These are phyloP conservation scores for Tricholoma furcatifolium DNA, from an alignment of 768 basidiomycete genomes.

Conservation along the genomic window DNA sequence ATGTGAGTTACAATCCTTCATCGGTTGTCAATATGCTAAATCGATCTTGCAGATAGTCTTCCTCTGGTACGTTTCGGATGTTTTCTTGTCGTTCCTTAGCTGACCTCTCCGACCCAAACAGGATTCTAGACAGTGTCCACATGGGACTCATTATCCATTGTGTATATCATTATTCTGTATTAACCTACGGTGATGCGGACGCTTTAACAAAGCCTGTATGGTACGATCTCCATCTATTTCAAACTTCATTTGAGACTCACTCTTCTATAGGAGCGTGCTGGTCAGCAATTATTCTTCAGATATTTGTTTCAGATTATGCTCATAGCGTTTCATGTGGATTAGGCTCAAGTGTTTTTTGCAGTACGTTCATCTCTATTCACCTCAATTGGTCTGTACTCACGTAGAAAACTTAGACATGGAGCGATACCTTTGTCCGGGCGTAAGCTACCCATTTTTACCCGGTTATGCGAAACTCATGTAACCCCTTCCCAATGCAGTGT, in stretches of 20 bases:
- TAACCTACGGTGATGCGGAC: neutral
- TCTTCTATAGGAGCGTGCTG: neutral
- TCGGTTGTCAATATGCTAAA: neutral
- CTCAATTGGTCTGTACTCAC: neutral
- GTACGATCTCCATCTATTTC: neutral
- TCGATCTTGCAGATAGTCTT: neutral
- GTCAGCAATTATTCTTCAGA: neutral
- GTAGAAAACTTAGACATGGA: neutral
- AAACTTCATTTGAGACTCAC: neutral
- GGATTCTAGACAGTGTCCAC: neutral
- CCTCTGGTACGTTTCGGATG: neutral
- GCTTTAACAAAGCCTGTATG: neutral
- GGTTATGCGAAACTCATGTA: neutral
- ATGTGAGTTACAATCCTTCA: neutral
- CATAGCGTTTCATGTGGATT: neutral
- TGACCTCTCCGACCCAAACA: neutral
- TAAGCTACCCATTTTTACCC: neutral
- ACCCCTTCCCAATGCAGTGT: neutral
- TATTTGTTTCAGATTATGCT: neutral
- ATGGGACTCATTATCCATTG: neutral
- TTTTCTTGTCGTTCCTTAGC: too few species aligned
- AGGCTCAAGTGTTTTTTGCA: neutral
- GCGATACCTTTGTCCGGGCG: neutral
- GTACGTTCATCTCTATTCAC: neutral
- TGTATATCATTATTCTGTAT: neutral